phyloP scores from a whole-genome alignment of 164 flowering plant genomes.

The Liriodendron chinense region DNA sequence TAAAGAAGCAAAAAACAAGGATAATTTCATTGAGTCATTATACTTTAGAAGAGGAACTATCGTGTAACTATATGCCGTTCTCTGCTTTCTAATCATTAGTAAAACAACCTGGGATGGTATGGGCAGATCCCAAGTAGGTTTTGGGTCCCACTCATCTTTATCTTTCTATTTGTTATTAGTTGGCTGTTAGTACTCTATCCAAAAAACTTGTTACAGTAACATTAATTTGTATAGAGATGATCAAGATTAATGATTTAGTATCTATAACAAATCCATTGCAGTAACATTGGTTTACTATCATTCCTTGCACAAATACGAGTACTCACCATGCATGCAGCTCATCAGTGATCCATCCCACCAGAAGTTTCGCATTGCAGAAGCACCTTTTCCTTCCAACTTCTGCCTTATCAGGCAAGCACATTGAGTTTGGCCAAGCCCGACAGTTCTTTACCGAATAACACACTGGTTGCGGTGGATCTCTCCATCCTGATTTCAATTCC shows the following conservation, averaged over 20 bases:
- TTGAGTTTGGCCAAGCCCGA: background rate
- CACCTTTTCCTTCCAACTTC: background rate
- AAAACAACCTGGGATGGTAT: no score
- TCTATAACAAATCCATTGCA: background rate
- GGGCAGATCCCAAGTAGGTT: no score
- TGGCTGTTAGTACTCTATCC: background rate
- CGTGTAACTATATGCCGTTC: no score
- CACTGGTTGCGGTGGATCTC: background rate
- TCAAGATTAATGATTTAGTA: background rate
- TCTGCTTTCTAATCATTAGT: no score
- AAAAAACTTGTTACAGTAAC: background rate
- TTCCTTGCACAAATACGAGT: no score
- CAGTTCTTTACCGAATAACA: background rate
- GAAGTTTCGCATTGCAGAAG: background rate
- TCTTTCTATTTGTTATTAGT: no score
- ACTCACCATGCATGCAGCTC: background rate
- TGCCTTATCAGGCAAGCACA: background rate
- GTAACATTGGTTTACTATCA: background rate
- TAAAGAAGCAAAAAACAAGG: no score
- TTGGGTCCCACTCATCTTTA: no score
- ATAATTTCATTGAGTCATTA: no score
- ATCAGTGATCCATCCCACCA: background rate
- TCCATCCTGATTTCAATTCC: slow-evolving; percentile 1
- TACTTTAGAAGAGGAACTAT: no score
- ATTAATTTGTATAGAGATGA: background rate